Percentiles rank a stretch among this genome's conserved stretches.
Evolutionary conservation across 176 grass and related monocot species (phyloP).

Genomic region (Sorghum bicolor): DNA sequence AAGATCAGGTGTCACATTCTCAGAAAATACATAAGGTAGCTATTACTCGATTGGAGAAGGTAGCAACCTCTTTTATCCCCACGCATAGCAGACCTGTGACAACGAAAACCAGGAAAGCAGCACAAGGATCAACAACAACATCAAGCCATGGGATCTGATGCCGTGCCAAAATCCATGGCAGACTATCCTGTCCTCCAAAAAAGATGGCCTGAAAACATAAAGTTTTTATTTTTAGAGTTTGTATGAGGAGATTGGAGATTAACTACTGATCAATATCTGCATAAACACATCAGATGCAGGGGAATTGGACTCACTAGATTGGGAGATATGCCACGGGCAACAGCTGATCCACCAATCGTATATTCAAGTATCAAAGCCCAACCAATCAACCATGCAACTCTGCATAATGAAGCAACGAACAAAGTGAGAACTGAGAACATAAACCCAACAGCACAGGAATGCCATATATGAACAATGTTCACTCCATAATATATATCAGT

Average conservation of each 20-base stretch:
- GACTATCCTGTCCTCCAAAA: conserved; percentile 64
- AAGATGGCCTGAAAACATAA: conserved; percentile 50
- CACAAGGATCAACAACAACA: conserved; percentile 78
- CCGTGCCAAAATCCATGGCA: conserved; percentile 67
- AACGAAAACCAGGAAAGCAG: conserved; percentile 63
- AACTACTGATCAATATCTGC: not conserved
- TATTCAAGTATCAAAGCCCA: conserved; percentile 85
- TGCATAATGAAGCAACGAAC: not conserved
- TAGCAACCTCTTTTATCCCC: conserved; percentile 75
- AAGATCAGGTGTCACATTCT: not conserved
- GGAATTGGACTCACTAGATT: conserved; percentile 44
- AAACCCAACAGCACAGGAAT: not conserved
- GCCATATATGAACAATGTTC: not conserved
- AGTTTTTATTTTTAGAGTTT: not conserved
- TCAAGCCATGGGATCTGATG: conserved; percentile 52
- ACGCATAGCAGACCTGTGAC: conserved; percentile 69
- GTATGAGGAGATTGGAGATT: not conserved
- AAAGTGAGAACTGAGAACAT: conserved; percentile 30
- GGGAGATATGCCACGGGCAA: conserved; percentile 82
- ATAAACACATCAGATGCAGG: not conserved
- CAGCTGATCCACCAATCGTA: conserved; percentile 77
- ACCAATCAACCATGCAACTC: conserved; percentile 82
- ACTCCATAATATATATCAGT: not conserved
- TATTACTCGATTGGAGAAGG: not conserved
- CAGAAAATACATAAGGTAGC: not conserved